Evolutionary conservation across 805 yeast genomes (phyloP).

Genomic region (Blastobotrys mokoenaii): DNA sequence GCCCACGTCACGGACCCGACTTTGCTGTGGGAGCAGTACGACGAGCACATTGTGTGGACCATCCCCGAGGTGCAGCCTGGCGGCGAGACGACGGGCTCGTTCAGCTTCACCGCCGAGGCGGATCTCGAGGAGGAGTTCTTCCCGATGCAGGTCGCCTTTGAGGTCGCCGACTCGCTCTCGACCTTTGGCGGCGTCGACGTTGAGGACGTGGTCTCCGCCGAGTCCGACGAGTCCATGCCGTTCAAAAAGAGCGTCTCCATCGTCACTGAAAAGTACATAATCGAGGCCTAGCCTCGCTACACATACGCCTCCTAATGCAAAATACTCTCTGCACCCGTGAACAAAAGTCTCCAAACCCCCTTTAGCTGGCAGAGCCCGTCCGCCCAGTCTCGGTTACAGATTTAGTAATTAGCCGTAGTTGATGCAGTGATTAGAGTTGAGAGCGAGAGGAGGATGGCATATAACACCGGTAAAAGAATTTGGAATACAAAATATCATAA

Average conservation of each 20-base stretch:
- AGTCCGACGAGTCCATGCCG: constrained; percentile 51
- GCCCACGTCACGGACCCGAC: constrained; percentile 36
- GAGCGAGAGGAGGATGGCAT: no score
- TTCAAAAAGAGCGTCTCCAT: constrained; percentile 46
- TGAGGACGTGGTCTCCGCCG: constrained; percentile 44
- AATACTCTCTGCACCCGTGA: no score
- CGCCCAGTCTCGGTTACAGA: no score
- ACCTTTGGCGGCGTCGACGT: constrained; percentile 63
- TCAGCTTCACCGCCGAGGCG: constrained; percentile 70
- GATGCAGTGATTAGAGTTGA: no score
- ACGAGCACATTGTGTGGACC: constrained; percentile 63
- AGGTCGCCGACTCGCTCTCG: constrained; percentile 29
- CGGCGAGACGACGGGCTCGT: constrained; percentile 49
- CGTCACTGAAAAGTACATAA: constrained; percentile 31
- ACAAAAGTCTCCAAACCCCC: no score
- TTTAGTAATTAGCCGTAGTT: no score
- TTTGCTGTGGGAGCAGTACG: constrained; percentile 42
- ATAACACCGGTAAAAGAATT: no score
- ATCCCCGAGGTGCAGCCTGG: constrained; percentile 47
- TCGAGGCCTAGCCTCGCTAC: constrained; percentile 17
- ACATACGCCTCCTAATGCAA: no score
- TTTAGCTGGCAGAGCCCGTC: no score
- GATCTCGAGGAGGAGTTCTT: constrained; percentile 75
- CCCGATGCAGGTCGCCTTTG: constrained; percentile 75
- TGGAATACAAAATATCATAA: no score